Conservation (phyloP, 2,329 filamentous ascomycete genomes). For the Exophiala phaeomuriformis region DNA sequence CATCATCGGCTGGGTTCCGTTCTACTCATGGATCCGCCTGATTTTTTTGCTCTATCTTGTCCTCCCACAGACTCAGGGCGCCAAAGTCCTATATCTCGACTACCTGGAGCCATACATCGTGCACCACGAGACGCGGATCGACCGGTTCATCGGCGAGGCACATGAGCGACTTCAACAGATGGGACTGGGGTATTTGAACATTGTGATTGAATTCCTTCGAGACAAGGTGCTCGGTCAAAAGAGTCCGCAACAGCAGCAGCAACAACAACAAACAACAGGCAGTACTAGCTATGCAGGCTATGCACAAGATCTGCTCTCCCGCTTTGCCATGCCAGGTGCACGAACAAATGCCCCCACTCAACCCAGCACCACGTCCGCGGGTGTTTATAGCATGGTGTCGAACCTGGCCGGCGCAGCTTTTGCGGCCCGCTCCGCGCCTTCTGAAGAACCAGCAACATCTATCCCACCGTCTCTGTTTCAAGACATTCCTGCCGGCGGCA, state of each 20-base stretch:
- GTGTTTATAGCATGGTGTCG: constrained; percentile 71
- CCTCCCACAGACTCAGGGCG: constrained; percentile 93
- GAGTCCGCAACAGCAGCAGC: constrained; percentile 46
- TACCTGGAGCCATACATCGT: constrained; percentile 82
- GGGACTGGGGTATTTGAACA: constrained; percentile 68
- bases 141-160: constrained; percentile 73
- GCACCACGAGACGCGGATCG: constrained; percentile 81
- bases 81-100: constrained; percentile 73
- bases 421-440: constrained; percentile 23
- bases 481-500: constrained; percentile 46
- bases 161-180: constrained; percentile 72
- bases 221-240: constrained; percentile 73
- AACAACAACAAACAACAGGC: constrained; percentile 6
- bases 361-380: constrained; percentile 41
- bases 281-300: constrained; percentile 46
- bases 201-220: constrained; percentile 62
- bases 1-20: constrained; percentile 82
- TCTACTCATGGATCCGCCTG: constrained; percentile 87
- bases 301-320: constrained; percentile 71
- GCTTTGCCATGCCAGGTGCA: constrained; percentile 74
- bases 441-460: constrained; percentile 17
- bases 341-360: constrained; percentile 43
- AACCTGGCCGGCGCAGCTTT: constrained; percentile 60
- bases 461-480: constrained; percentile 58
- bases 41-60: constrained; percentile 87